phyloP scores from a whole-genome alignment of 2,329 filamentous ascomycete genomes.

The Colletotrichum sp. region DNA sequence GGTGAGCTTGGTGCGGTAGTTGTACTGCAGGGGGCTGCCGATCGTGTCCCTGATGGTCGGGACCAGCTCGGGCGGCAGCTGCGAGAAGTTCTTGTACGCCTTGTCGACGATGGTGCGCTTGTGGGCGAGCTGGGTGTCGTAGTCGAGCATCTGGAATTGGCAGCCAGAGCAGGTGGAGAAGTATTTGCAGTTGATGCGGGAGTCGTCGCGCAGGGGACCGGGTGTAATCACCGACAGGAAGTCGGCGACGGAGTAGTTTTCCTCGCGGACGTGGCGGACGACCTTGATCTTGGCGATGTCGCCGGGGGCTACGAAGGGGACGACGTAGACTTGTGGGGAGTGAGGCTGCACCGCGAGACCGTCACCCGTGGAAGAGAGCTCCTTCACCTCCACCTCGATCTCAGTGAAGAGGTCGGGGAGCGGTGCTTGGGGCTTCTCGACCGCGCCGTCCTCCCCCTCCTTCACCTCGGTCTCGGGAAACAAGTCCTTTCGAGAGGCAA shows the following conservation, averaged over 20 bases:
- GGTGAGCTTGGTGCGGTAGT: constrained; percentile 95
- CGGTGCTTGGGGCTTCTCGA: constrained; percentile 9
- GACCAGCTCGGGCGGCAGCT: constrained; percentile 74
- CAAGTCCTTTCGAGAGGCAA: constrained; percentile 44
- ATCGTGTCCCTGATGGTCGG: constrained; percentile 84
- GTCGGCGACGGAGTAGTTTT: constrained; percentile 78
- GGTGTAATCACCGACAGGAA: constrained; percentile 78
- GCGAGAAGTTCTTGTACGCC: constrained; percentile 90
- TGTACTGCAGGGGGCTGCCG: constrained; percentile 87
- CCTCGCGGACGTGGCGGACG: constrained; percentile 68
- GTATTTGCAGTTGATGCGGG: constrained; percentile 80
- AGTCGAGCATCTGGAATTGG: constrained; percentile 97
- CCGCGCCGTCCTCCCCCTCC: constrained; percentile 24
- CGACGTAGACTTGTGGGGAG: constrained; percentile 74
- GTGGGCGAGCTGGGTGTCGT: constrained; percentile 81
- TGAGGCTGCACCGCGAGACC: constrained; percentile 77
- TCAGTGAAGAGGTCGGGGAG: constrained; percentile 74
- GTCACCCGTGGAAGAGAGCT: constrained; percentile 90
- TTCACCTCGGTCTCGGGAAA: constrained; percentile 31
- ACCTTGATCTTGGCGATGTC: constrained; percentile 82
- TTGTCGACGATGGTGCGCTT: constrained; percentile 89
- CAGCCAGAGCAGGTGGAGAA: constrained; percentile 89
- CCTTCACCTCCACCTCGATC: constrained; percentile 79
- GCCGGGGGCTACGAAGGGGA: constrained; percentile 88
- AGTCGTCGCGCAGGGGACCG: constrained; percentile 77